A percentile compares a stretch with the other conserved stretches of the same genome.
phyloP scores from a whole-genome alignment of 768 basidiomycete genomes.

The Agaricus blazei region DNA sequence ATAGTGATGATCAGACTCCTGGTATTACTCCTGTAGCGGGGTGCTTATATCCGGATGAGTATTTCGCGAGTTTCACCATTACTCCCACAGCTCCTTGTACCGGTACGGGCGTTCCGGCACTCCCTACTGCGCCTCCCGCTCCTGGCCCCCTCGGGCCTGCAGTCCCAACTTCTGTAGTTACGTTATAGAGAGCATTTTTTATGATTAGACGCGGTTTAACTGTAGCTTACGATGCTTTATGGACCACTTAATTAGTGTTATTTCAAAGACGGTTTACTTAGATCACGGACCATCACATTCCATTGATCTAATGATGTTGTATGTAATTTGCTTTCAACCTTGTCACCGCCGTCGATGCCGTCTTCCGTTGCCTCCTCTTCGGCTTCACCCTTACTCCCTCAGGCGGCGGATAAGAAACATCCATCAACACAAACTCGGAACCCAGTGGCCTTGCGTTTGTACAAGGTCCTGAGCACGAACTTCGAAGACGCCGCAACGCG shows the following conservation, averaged over 20 bases:
- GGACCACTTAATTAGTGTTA: too few relatives aligned
- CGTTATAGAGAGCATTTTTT: background rate
- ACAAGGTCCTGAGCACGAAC: constrained; percentile 81
- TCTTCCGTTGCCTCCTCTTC: constrained; percentile 3
- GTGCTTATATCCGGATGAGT: constrained; percentile 42
- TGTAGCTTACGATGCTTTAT: too few relatives aligned
- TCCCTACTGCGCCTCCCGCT: background rate
- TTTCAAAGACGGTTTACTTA: too few relatives aligned
- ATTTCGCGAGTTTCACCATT: constrained; percentile 16
- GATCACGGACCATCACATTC: too few relatives aligned
- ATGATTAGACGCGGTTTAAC: too few relatives aligned
- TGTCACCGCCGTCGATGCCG: constrained; percentile 2
- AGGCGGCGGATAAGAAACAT: constrained; percentile 12
- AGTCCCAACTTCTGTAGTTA: background rate
- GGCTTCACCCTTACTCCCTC: background rate
- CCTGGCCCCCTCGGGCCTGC: background rate
- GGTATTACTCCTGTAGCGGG: constrained; percentile 35
- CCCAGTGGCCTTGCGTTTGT: constrained; percentile 82
- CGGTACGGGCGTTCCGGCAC: constrained; percentile 8
- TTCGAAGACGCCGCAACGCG: constrained; percentile 73
- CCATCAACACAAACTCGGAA: constrained; percentile 39
- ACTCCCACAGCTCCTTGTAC: constrained; percentile 23
- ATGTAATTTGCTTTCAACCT: background rate
- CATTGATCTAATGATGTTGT: background rate
- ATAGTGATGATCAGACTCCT: constrained; percentile 31